Evolutionary conservation across 148 eudicot species (phyloP).

Genomic region (Camellia granthamiana): DNA sequence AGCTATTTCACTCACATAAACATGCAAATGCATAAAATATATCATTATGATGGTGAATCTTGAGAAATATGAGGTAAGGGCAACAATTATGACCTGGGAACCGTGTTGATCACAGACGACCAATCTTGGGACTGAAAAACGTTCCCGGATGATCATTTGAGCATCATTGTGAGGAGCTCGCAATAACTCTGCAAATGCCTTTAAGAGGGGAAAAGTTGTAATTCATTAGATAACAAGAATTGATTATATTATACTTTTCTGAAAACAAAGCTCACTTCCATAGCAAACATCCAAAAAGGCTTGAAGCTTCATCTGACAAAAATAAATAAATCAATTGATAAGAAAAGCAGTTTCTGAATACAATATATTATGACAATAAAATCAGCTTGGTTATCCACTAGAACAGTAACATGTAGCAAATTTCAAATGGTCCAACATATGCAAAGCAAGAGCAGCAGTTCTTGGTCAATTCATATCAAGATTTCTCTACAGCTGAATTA

Average conservation of each 20-base stretch:
- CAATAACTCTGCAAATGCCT: slow-evolving; percentile 79
- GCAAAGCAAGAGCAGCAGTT: background rate
- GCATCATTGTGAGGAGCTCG: slow-evolving; percentile 91
- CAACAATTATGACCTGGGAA: slow-evolving; percentile 62
- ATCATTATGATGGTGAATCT: background rate
- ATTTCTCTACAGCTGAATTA: background rate
- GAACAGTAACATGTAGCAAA: background rate
- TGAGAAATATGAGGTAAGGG: background rate
- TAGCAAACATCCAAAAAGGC: background rate
- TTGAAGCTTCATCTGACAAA: background rate
- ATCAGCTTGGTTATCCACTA: background rate
- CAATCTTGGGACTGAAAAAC: slow-evolving; percentile 95
- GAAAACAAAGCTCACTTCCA: background rate
- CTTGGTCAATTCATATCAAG: no score
- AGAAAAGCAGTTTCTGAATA: no score
- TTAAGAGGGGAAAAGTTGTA: background rate
- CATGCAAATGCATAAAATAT: background rate
- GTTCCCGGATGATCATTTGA: slow-evolving; percentile 69
- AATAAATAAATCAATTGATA: background rate
- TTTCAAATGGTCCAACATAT: background rate
- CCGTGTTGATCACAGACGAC: slow-evolving; percentile 99
- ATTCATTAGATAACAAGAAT: background rate
- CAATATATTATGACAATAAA: background rate
- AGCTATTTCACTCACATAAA: background rate
- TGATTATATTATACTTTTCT: background rate